Evolutionary conservation across 73 alveolate genomes (phyloP), one percentile per base, ranked within the genome.

Genomic region (Loxodes magnus): DNA sequence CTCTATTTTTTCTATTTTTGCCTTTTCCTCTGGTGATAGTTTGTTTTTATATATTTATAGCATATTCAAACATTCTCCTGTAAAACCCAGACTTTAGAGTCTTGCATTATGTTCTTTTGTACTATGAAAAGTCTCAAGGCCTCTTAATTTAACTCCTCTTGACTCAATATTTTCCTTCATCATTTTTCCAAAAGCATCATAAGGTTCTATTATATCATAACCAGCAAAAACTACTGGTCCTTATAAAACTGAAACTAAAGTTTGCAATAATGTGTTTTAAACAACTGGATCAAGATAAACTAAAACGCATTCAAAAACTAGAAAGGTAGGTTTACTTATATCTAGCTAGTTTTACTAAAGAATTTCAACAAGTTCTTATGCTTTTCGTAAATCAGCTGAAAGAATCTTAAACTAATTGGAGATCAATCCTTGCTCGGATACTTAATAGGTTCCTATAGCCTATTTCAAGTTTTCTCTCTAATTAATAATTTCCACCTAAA

Each of bases 161-260:
- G 35, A 80, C 39, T 52, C 82, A 30, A 87, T 56, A 65, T 87
- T 87, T 35, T 72, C 84, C 15, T 82, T 27, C 97, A 87, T 87
- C 49, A 69, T 76, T 58, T 51, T 68, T 22, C 97, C 97, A 54
- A 87, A 87, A 4, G 88, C 68, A 52, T 87, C 97, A 35, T 79
- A 63, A 26, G 97, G 93, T 43, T 80, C 76, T 30, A 87, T 65
- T 74, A 87, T 71, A 33, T 87, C 97, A 67, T 81, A 87, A 56
- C 54, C 75, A 6, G 82, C 36, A 28, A 57, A 19, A 31, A 55
- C 69, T 12, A 70, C 7, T 25, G 22, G 61, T 16, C 65, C 67
- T 23, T 38, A 38, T 52, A 86, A 83, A 35, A 17, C 52, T 21
- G 56, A 51, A 25, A 71, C 50, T 21, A 63, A 23, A 22, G 41